Percentiles rank a stretch among this genome's conserved stretches.
phyloP scores from a whole-genome alignment of 2,329 filamentous ascomycete genomes.

The Fusarium sp. region DNA sequence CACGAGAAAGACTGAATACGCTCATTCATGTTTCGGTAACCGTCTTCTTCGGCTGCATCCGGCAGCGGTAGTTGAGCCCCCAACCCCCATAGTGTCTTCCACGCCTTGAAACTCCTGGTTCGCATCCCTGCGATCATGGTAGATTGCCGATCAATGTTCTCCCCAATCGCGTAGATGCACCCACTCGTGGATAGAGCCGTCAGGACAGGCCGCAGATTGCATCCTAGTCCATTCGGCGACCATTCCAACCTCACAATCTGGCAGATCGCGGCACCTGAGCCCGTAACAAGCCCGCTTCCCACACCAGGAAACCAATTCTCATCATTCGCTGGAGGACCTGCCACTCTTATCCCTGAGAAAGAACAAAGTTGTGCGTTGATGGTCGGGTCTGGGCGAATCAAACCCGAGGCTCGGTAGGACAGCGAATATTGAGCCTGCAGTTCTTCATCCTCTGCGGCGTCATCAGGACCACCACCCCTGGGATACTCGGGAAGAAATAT shows the following conservation, averaged over 20 bases:
- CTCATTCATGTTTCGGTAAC: conserved; percentile 53
- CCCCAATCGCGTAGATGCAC: conserved; percentile 61
- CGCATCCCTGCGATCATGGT: conserved; percentile 46
- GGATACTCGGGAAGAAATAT: conserved; percentile 60
- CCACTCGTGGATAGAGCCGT: conserved; percentile 61
- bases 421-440: conserved; percentile 48
- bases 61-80: conserved; percentile 62
- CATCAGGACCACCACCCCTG: conserved; percentile 37
- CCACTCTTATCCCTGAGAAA: conserved; percentile 49
- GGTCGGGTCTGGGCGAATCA: conserved; percentile 52
- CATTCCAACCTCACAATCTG: conserved; percentile 64
- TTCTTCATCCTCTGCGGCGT: conserved; percentile 43
- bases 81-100: conserved; percentile 65
- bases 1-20: conserved; percentile 63
- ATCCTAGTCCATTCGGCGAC: conserved; percentile 67
- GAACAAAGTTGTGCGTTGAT: conserved; percentile 58
- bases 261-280: conserved; percentile 60
- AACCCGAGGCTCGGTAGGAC: conserved; percentile 46
- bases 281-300: conserved; percentile 57
- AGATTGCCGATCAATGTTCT: conserved; percentile 49
- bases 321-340: conserved; percentile 37
- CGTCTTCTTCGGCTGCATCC: conserved; percentile 46
- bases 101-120: conserved; percentile 56
- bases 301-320: conserved; percentile 53
- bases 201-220: conserved; percentile 62